These are phyloP conservation scores for Monosporascus sp. DNA, from an alignment of 2,329 filamentous ascomycete genomes.

Conservation along the genomic window DNA sequence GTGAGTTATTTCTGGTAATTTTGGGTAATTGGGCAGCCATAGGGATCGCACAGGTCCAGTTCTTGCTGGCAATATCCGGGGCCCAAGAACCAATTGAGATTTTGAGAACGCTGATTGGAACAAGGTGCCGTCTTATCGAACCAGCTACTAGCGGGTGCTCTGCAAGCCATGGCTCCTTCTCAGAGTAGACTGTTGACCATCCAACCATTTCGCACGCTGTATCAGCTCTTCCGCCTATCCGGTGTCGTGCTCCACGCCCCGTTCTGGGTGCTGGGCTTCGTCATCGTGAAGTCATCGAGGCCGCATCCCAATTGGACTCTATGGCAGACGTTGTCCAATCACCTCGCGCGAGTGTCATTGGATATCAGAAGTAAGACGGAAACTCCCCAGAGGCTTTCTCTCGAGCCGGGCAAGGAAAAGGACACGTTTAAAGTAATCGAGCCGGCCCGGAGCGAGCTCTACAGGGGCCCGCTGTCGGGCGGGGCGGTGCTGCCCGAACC, in stretches of 20 bases:
- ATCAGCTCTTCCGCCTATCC: too few relatives aligned
- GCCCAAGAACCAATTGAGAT: too few relatives aligned
- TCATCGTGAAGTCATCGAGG: conserved; percentile 9
- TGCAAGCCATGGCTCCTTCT: too few relatives aligned
- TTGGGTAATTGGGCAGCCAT: too few relatives aligned
- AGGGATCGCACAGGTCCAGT: too few relatives aligned
- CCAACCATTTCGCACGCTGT: too few relatives aligned
- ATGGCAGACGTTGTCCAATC: conserved; percentile 10
- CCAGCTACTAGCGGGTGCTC: too few relatives aligned
- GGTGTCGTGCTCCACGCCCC: conserved; percentile 9
- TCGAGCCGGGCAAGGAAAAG: conserved; percentile 15
- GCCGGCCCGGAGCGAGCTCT: conserved; percentile 13
- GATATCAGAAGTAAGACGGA: conserved; percentile 5
- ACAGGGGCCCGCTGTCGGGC: conserved; percentile 17
- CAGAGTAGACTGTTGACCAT: too few relatives aligned
- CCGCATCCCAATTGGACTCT: conserved; percentile 15
- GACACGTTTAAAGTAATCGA: conserved; percentile 11
- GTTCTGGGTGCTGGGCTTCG: conserved; percentile 12
- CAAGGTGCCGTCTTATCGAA: too few relatives aligned
- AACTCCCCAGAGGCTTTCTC: conserved; percentile 7
- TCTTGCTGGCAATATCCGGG: too few relatives aligned
- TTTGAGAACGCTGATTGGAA: too few relatives aligned
- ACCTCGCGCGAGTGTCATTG: conserved; percentile 3
- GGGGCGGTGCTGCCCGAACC: conserved; percentile 12
- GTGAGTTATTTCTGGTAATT: too few relatives aligned